Evolutionary conservation across 2,329 filamentous ascomycete species (phyloP).

Genomic region (Blumeria graminis): DNA sequence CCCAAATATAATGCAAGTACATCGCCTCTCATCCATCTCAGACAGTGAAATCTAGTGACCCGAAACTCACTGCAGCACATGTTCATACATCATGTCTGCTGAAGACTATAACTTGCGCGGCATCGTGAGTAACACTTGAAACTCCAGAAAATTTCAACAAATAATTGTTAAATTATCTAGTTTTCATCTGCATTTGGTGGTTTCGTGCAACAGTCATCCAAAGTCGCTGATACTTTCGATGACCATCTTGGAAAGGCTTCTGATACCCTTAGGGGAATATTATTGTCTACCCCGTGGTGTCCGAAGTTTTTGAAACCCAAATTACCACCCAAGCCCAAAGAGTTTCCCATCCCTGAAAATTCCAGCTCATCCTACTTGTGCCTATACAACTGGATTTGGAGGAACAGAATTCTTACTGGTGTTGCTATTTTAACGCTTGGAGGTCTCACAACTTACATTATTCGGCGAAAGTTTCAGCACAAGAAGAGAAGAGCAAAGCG

Average conservation of each 20-base stretch:
- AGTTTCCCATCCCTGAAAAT: slow-evolving; percentile 14
- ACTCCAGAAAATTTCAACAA: background rate
- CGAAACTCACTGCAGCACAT: background rate
- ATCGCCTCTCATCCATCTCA: too few relatives aligned
- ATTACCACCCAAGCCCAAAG: slow-evolving; percentile 21
- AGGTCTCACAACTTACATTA: slow-evolving; percentile 27
- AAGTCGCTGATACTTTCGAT: slow-evolving; percentile 62
- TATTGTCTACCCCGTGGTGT: slow-evolving; percentile 47
- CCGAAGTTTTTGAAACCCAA: slow-evolving; percentile 40
- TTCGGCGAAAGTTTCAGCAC: slow-evolving; percentile 30
- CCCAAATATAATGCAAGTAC: too few relatives aligned
- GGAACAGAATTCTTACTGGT: slow-evolving; percentile 50
- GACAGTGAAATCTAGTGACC: too few relatives aligned
- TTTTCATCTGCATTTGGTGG: slow-evolving; percentile 36
- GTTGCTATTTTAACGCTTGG: slow-evolving; percentile 46
- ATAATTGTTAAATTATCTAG: slow-evolving; percentile 15
- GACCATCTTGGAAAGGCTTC: slow-evolving; percentile 57
- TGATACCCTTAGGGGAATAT: slow-evolving; percentile 39
- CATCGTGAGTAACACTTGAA: background rate
- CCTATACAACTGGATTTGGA: slow-evolving; percentile 44
- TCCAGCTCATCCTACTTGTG: slow-evolving; percentile 21
- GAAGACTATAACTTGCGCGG: background rate
- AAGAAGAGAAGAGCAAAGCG: slow-evolving; percentile 52
- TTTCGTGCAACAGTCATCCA: slow-evolving; percentile 42
- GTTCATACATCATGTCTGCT: background rate